Evolutionary conservation across 306 rosid genomes (phyloP), one percentile per base, ranked within the genome.

Genomic region (Acacia crassicarpa): DNA sequence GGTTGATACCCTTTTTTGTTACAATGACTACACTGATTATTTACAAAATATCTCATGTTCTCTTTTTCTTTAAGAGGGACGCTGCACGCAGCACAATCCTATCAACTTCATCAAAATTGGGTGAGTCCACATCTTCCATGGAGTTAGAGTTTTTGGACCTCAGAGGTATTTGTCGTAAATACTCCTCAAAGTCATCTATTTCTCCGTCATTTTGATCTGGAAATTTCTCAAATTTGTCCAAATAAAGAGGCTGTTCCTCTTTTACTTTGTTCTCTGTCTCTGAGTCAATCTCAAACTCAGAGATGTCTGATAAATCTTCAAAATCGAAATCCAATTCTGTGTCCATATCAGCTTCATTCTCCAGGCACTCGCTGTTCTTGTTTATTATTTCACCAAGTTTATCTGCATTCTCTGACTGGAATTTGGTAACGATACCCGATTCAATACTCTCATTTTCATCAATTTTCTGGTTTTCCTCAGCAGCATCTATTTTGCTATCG

Each of bases 71-170:
- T 32, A 93, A 78, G 76, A 89, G 90, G 61, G 92, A 92, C 75
- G 97, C 90, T 49, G 93, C 95, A 9, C 78, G 97, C 51, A 93
- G 81, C 82, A 93, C 90, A 80, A 95, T 83, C 81, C 53, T 80
- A 88, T 93, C 99, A 49, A 95, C 97, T 85, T 92, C 97, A 22
- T 93, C 97, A 81, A 89, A 87, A 81, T 90, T 90, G 0, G 89
- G 87, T 1, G 33, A 83, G 67, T 82, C 68, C 0, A 49, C 82
- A 41, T 86, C 94, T 27, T 84, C 82, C 78, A 33, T 44, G 13
- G 83, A 38, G 38, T 79, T 80, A 1, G 78, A 79, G 68, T 82
- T 78, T 84, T 82, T 84, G 11, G 96, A 86, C 68, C 84, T 90
- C 22, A 73, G 9, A 73, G 96, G 89, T 83, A 92, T 86, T 83